Conservation (phyloP, 2,329 filamentous ascomycete genomes). For the Neospermospora avenae region DNA sequence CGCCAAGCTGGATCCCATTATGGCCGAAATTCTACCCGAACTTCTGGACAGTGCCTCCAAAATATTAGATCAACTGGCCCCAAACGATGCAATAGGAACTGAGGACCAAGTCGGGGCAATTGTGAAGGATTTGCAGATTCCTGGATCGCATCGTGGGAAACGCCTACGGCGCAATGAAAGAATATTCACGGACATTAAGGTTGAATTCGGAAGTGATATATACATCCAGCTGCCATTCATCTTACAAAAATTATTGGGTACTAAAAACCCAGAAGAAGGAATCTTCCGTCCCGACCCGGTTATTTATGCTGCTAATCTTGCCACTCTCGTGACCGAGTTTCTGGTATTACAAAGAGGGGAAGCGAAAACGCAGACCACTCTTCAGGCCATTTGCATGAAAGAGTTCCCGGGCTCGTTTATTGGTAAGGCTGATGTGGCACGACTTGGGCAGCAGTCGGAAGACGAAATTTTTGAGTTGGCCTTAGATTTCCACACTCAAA, state of each 20-base stretch:
- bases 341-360: slow-evolving; percentile 30
- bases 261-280: slow-evolving; percentile 20
- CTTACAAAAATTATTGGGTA: slow-evolving; percentile 32
- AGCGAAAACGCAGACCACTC: slow-evolving; percentile 18
- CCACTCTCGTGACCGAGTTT: slow-evolving; percentile 37
- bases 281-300: slow-evolving; percentile 38
- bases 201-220: slow-evolving; percentile 18
- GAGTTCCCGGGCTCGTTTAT: slow-evolving; percentile 37
- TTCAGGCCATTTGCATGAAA: slow-evolving; percentile 34
- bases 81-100: slow-evolving; percentile 28
- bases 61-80: slow-evolving; percentile 39
- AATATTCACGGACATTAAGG: slow-evolving; percentile 16
- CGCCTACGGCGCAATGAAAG: slow-evolving; percentile 17
- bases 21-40: slow-evolving; percentile 40
- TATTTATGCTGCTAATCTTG: slow-evolving; percentile 44
- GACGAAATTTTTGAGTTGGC: slow-evolving; percentile 46
- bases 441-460: slow-evolving; percentile 39
- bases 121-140: slow-evolving; percentile 31
- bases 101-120: slow-evolving; percentile 31
- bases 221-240: slow-evolving; percentile 39
- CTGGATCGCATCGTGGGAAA: slow-evolving; percentile 19
- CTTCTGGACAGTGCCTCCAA: slow-evolving; percentile 35
- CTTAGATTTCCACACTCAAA: slow-evolving; percentile 53
- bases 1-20: slow-evolving; percentile 36
- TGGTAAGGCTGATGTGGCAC: slow-evolving; percentile 14